phyloP scores from a whole-genome alignment of 2,329 filamentous ascomycete genomes.

The Diaporthe vaccinii region DNA sequence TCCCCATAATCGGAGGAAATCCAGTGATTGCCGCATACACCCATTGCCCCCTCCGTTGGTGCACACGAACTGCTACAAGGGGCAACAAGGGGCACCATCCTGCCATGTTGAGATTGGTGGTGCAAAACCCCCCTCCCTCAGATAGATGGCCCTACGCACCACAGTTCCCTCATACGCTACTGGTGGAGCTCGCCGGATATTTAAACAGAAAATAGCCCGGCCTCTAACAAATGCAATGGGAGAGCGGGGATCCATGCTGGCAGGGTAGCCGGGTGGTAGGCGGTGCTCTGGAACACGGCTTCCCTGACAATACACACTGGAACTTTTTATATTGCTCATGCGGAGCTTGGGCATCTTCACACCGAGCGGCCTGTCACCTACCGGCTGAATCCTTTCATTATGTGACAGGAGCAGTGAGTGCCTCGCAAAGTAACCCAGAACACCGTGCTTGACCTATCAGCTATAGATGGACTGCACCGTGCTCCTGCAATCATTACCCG shows the following conservation, averaged over 20 bases:
- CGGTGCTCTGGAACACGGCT: constrained; percentile 4
- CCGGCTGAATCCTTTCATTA: constrained; percentile 15
- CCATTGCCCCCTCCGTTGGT: neutral
- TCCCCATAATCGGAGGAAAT: neutral
- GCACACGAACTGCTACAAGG: neutral
- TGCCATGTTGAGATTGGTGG: neutral
- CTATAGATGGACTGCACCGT: neutral
- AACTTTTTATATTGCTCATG: neutral
- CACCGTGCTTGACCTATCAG: neutral
- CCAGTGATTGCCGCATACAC: too few species aligned
- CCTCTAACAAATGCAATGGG: neutral
- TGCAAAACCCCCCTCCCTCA: neutral
- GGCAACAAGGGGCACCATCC: neutral
- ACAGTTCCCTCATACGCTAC: neutral
- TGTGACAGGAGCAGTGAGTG: constrained; percentile 1
- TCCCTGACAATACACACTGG: neutral
- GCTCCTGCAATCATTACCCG: neutral
- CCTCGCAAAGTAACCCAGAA: neutral
- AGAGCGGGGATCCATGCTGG: neutral
- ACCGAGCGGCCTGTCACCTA: neutral
- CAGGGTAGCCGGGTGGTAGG: neutral
- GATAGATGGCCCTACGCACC: constrained; percentile 8
- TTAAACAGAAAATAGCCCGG: neutral
- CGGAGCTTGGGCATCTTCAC: neutral
- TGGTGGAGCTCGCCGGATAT: constrained; percentile 4